Evolutionary conservation across 2,329 filamentous ascomycete species (phyloP).

Genomic region (Botrytis squamosa): DNA sequence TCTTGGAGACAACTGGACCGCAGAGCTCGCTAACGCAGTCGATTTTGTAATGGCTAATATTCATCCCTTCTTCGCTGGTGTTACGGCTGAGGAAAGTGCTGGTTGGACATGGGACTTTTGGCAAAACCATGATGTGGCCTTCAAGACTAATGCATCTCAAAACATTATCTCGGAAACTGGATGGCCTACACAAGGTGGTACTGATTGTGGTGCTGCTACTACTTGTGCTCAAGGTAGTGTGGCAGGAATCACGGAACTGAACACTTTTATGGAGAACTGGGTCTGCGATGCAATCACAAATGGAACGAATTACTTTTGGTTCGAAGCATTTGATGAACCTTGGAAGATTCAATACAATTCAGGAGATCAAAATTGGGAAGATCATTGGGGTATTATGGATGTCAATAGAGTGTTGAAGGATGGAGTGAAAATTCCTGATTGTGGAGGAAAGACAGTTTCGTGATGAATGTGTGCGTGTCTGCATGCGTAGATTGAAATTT

Average conservation of each 20-base stretch:
- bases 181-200: conserved; percentile 84
- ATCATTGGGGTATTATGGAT: conserved; percentile 93
- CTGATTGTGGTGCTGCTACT: conserved; percentile 61
- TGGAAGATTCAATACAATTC: conserved; percentile 82
- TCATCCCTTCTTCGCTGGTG: conserved; percentile 91
- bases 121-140: conserved; percentile 62
- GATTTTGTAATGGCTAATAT: conserved; percentile 97
- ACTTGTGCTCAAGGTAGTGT: conserved; percentile 68
- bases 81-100: conserved; percentile 65
- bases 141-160: conserved; percentile 59
- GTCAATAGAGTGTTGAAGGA: conserved; percentile 78
- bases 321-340: conserved; percentile 93
- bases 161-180: conserved; percentile 89
- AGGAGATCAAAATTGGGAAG: conserved; percentile 75
- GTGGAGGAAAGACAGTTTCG: conserved; percentile 60
- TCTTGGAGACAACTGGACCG: conserved; percentile 83
- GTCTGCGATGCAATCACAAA: conserved; percentile 78
- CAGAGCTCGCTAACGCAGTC: conserved; percentile 63
- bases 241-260: conserved; percentile 77
- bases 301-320: conserved; percentile 94
- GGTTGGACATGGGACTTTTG: conserved; percentile 84
- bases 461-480: neutral
- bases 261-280: conserved; percentile 82
- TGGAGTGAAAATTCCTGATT: conserved; percentile 84
- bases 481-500: neutral